phyloP scores from a whole-genome alignment of 2,329 filamentous ascomycete species.

The Xylaria sp. region DNA sequence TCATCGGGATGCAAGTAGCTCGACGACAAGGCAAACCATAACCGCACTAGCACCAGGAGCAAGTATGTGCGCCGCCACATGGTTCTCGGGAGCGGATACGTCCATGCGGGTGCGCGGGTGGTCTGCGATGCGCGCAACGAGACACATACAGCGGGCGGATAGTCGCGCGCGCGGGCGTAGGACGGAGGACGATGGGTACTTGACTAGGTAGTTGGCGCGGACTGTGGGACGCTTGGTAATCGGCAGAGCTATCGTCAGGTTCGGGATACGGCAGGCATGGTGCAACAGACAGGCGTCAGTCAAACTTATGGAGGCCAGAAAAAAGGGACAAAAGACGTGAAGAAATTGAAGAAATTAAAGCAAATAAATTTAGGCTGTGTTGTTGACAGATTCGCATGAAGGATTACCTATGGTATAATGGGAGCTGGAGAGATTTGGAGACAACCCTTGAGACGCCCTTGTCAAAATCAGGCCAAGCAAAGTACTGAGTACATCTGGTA shows the following conservation, averaged over 20 bases:
- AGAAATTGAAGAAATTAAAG: neutral
- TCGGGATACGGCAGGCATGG: slow-evolving; percentile 25
- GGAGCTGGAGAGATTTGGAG: slow-evolving; percentile 8
- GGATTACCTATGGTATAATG: neutral
- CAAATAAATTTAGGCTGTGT: slow-evolving; percentile 7
- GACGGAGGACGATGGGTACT: slow-evolving; percentile 2
- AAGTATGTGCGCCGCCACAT: slow-evolving; percentile 97
- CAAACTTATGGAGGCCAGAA: neutral
- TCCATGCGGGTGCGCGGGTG: slow-evolving; percentile 32
- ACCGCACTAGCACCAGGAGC: slow-evolving; percentile 82
- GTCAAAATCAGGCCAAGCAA: slow-evolving; percentile 26
- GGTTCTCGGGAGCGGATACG: slow-evolving; percentile 38
- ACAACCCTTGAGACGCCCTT: slow-evolving; percentile 4
- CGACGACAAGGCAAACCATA: slow-evolving; percentile 93
- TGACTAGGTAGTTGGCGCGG: neutral
- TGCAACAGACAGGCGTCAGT: neutral
- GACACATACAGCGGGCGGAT: slow-evolving; percentile 14
- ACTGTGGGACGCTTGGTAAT: slow-evolving; percentile 26
- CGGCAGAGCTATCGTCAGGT: slow-evolving; percentile 26
- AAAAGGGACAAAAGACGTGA: neutral
- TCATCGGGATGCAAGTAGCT: slow-evolving; percentile 99
- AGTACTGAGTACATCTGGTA: neutral
- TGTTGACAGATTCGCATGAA: slow-evolving; percentile 34
- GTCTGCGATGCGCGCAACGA: slow-evolving; percentile 32
- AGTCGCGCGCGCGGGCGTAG: slow-evolving; percentile 26